phyloP scores from a whole-genome alignment of 345 rosid genomes.

The Barbarea vulgaris region DNA sequence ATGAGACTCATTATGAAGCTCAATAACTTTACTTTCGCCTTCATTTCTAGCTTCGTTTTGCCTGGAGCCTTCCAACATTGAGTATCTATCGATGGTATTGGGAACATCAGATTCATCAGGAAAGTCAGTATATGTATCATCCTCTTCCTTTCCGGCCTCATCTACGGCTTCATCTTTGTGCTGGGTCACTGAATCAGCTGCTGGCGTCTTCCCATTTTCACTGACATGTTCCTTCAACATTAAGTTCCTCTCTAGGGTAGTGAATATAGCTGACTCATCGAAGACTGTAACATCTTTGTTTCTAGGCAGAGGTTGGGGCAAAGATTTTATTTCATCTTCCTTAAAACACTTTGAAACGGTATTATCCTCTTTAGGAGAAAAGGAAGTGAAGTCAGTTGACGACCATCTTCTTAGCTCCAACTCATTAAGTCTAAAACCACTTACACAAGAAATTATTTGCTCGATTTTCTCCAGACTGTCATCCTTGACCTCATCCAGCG shows the following conservation, averaged over 20 bases:
- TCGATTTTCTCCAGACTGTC: background rate
- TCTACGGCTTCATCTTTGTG: constrained; percentile 11
- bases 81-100: background rate
- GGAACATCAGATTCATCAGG: background rate
- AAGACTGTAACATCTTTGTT: background rate
- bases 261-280: constrained; percentile 10
- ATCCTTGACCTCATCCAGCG: constrained; percentile 6
- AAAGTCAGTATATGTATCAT: background rate
- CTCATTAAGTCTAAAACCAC: background rate
- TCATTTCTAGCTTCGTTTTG: background rate
- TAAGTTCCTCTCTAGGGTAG: constrained; percentile 22
- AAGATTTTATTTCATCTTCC: constrained; percentile 9
- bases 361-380: background rate
- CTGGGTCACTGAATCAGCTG: background rate
- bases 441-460: constrained; percentile 6
- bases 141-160: constrained; percentile 9
- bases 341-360: constrained; percentile 6
- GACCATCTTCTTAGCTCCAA: constrained; percentile 9
- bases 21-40: background rate
- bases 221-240: constrained; percentile 14
- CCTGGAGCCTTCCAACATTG: background rate
- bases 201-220: background rate
- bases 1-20: constrained; percentile 5
- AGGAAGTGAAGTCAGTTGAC: constrained; percentile 3
- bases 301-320: background rate